phyloP scores from a whole-genome alignment of 2,329 filamentous ascomycete species.

The Dactylonectria estremocensis region DNA sequence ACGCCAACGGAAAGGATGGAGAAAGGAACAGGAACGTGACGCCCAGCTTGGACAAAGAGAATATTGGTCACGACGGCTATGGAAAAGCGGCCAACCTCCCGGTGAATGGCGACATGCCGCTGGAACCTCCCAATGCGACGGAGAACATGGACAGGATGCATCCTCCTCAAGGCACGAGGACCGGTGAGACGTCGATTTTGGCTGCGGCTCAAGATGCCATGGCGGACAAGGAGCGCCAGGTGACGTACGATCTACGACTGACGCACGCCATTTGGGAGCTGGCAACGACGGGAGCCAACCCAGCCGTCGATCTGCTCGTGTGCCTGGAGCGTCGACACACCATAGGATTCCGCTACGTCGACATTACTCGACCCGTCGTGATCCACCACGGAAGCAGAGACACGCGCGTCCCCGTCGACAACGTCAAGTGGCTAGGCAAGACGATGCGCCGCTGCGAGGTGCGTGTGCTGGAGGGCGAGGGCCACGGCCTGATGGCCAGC shows the following conservation, averaged over 20 bases:
- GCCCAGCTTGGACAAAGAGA: slow-evolving; percentile 66
- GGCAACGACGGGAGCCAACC: slow-evolving; percentile 92
- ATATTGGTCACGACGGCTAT: slow-evolving; percentile 51
- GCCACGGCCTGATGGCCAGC: slow-evolving; percentile 96
- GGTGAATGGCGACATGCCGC: slow-evolving; percentile 38
- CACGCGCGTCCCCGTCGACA: slow-evolving; percentile 92
- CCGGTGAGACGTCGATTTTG: slow-evolving; percentile 51
- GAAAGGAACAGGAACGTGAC: slow-evolving; percentile 55
- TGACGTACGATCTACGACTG: slow-evolving; percentile 85
- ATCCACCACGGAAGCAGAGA: slow-evolving; percentile 96
- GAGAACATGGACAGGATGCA: slow-evolving; percentile 68
- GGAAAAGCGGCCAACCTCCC: slow-evolving; percentile 46
- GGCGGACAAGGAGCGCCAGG: slow-evolving; percentile 80
- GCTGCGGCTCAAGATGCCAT: slow-evolving; percentile 73
- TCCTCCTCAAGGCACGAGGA: slow-evolving; percentile 47
- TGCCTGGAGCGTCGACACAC: slow-evolving; percentile 92
- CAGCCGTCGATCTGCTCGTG: slow-evolving; percentile 91
- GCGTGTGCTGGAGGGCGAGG: slow-evolving; percentile 89
- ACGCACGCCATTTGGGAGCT: slow-evolving; percentile 96
- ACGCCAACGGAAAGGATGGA: slow-evolving; percentile 58
- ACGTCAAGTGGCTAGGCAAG: slow-evolving; percentile 94
- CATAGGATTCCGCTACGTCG: slow-evolving; percentile 97
- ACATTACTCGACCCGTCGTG: slow-evolving; percentile 91
- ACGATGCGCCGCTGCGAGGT: slow-evolving; percentile 96
- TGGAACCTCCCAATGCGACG: slow-evolving; percentile 51